Evolutionary conservation across 1,139 yeast species (phyloP), one percentile per base, ranked within the genome.

Genomic region (Taiozyma onychis): DNA sequence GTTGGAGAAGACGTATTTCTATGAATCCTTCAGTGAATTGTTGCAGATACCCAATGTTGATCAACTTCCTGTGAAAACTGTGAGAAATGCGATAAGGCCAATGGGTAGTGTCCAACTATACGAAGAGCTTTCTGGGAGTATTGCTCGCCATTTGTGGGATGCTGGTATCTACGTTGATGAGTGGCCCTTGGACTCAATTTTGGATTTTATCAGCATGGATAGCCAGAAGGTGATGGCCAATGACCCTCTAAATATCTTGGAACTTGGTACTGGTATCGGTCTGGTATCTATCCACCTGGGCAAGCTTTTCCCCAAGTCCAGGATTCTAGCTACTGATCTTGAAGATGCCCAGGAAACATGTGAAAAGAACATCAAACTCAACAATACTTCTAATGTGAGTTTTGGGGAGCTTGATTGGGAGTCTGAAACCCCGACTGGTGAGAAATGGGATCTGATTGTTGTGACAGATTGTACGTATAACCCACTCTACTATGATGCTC

Each of bases 81-180:
- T 55, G 0, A 52, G 60, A 32, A 44, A 46, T 3, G 50, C 61
- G 2, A 48, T 56, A 39, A 50, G 64, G 44, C 21, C 30, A 8
- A 42, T 54, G 1, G 34, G 41, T 2, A 48, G 44, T 9, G 42
- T 54, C 1, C 14, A 48, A 3, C 42, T 56, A 6, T 58, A 49
- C 30, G 66, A 62, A 44, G 66, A 63, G 32, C 47, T 62, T 4
- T 59, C 65, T 1, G 61, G 63, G 22, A 61, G 57, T 16, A 62
- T 63, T 18, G 66, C 65, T 10, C 56, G 66, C 35, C 67, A 63
- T 48, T 48, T 63, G 26, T 63, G 67, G 67, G 66, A 63, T 48
- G 64, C 67, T 13, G 66, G 66, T 7, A 54, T 62, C 5, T 37
- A 59, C 11, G 44, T 61, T 4, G 54, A 48, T 39, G 49, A 44